phyloP scores from a whole-genome alignment of 129 eudicot species.

The Kitagawia praeruptora region DNA sequence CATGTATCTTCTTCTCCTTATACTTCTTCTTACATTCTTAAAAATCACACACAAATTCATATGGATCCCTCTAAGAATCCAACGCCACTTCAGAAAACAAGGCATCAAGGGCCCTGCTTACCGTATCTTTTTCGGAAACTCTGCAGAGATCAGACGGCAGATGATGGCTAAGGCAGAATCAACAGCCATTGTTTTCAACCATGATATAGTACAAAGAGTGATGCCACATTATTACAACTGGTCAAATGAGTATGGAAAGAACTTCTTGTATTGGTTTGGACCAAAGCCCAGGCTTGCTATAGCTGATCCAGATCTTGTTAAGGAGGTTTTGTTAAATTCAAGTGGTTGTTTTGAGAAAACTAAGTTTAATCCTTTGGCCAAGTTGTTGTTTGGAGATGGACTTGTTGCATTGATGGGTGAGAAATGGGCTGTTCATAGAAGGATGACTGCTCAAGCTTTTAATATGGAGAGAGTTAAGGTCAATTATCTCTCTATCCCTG shows the following conservation, averaged over 20 bases:
- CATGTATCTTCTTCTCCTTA: conserved; percentile 21
- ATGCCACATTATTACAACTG: conserved; percentile 67
- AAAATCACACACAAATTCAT: conserved; percentile 26
- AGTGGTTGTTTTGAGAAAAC: conserved; percentile 40
- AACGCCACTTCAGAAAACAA: conserved; percentile 49
- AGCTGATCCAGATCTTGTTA: conserved; percentile 64
- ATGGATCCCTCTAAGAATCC: conserved; percentile 61
- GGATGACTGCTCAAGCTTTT: conserved; percentile 68
- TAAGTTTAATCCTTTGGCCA: conserved; percentile 37
- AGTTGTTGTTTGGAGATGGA: conserved; percentile 60
- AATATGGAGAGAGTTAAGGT: conserved; percentile 77
- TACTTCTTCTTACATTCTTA: conserved; percentile 8
- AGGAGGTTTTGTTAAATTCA: conserved; percentile 44
- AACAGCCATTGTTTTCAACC: conserved; percentile 33
- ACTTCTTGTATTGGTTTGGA: conserved; percentile 82
- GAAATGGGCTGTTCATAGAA: conserved; percentile 74
- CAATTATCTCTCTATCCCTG: not conserved
- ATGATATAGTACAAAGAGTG: conserved; percentile 48
- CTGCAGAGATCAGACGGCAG: conserved; percentile 50
- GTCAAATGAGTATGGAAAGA: conserved; percentile 63
- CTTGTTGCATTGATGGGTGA: conserved; percentile 65
- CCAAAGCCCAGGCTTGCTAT: conserved; percentile 52
- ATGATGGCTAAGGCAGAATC: conserved; percentile 59
- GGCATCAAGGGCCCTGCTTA: conserved; percentile 62
- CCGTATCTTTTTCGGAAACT: conserved; percentile 68